Base-by-base conservation (phyloP, 345 rosid genomes). In the Dovyalis caffra region DNA sequence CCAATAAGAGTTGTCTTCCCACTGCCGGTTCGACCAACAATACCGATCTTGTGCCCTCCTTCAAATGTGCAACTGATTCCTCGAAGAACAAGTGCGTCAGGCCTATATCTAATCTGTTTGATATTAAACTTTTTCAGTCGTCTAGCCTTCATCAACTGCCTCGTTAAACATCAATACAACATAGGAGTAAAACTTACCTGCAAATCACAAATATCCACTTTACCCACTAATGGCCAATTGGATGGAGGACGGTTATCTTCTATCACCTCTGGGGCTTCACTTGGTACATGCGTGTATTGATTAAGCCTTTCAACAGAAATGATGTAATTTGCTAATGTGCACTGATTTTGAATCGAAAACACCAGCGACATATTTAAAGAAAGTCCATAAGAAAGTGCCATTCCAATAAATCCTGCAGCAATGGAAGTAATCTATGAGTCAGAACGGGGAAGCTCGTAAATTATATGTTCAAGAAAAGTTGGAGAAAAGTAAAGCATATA, bases 331-430 rank as follows among this genome's bases (percentile, higher is more conserved):
- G 95, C 94, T 49, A 88, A 3, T 45, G 87, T 90, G 84, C 99
- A 93, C 70, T 91, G 97, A 88, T 91, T 90, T 84, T 93, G 97
- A 78, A 93, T 92, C 1, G 99, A 88, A 64, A 75, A 57, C 20
- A 93, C 97, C 60, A 95, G 86, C 33, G 96, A 87, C 82, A 77
- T 28, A 72, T 95, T 95, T 80, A 95, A 74, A 11, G 99, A 89
- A 80, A 95, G 91, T 77, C 98, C 99, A 56, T 95, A 93, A 6
- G 99, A 93, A 74, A 95, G 85, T n/a, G 99, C 97, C 98, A 95
- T 89, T 78, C 99, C 99, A 2, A 95, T 86, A 74, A 95, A 95
- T 51, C 99, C 99, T 95, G 91, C 80, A 75, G 63, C 33, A 72
- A 74, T 32, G 72, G 1, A 64, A 67, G n/a, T 7, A 26, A 31